Evolutionary conservation across 2,329 filamentous ascomycete genomes (phyloP), one percentile per base, ranked within the genome.

Genomic region (Aspergillus costaricaensis): DNA sequence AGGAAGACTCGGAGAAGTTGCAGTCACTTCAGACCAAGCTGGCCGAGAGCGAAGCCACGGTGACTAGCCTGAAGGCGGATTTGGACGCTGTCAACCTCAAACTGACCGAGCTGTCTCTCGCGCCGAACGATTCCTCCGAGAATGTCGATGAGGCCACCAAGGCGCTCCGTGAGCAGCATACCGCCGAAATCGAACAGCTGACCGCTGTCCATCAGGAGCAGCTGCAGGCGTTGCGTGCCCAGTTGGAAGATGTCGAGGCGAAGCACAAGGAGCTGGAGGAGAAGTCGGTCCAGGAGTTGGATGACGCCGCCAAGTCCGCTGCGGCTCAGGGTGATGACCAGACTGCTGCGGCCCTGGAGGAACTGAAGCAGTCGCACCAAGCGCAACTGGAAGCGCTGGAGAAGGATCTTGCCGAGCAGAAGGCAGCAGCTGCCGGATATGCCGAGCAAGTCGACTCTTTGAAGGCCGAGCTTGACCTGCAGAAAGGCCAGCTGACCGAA

Each of bases 251-350:
- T 54, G 70, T 70, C 0, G 76, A 79, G 51, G 51, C 64, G 6
- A 72, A 74, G 57, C 71, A 70, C 17, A 74, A 76, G 55, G 73
- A 77, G 19, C 57, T 77, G 25, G 74, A 76, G 57, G 72, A 75
- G 38, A 74, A 71, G 55, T 74, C 74, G 6, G 57, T 71, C 9
- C 72, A 74, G 57, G 74, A 79, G 10, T 59, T 79, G 9, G 77
- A 79, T 43, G 73, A 75, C 43, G 76, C 75, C 21, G 74, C 74
- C 53, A 67, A 76, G 55, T 65, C 70, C 2, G 77, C 77, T 2
- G 62, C 69, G 4, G 70, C 73, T 19, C 66, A 76, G 36, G 75
- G 75, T 5, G 74, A 79, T 58, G 68, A 72, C 27, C 70, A 76
- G 60, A 67, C 69, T 12, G 68, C 72, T 14, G 65, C 71, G 17